A percentile compares a stretch with the other conserved stretches of the same genome.
Evolutionary conservation across 2,329 filamentous ascomycete species (phyloP).

Genomic region (Aurifilum marmelostoma): DNA sequence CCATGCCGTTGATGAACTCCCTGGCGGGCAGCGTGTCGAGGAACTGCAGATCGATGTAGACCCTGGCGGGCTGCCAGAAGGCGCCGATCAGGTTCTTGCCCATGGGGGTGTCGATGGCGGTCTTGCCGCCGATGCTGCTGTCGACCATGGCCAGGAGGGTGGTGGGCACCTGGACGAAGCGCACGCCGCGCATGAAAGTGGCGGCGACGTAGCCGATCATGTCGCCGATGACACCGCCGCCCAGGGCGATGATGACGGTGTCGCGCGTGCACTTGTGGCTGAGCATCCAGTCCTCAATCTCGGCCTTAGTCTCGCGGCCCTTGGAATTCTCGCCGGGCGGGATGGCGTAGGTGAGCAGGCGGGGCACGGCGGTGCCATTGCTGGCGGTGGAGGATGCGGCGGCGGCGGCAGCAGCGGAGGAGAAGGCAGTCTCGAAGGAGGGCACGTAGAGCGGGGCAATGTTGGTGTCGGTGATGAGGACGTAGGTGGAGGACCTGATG

Average conservation of each 20-base stretch:
- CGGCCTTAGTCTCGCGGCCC: conserved; percentile 87
- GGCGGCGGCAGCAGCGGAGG: conserved; percentile 41
- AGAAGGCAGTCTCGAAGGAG: conserved; percentile 71
- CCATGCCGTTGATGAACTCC: conserved; percentile 99
- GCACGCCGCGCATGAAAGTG: conserved; percentile 97
- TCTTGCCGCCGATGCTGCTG: conserved; percentile 97
- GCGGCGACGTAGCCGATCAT: conserved; percentile 97
- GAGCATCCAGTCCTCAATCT: conserved; percentile 97
- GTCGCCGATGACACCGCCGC: conserved; percentile 95
- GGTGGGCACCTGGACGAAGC: conserved; percentile 95
- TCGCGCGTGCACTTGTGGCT: conserved; percentile 90
- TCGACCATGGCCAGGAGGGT: conserved; percentile 97
- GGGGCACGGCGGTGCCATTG: conserved; percentile 47
- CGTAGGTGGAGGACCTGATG: conserved; percentile 85
- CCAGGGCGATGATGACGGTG: conserved; percentile 91
- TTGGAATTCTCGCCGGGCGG: conserved; percentile 94
- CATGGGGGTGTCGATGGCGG: conserved; percentile 92
- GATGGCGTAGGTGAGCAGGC: conserved; percentile 83
- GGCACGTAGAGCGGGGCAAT: conserved; percentile 79
- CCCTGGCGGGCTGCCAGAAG: conserved; percentile 93
- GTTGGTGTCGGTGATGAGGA: conserved; percentile 96
- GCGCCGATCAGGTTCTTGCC: conserved; percentile 96
- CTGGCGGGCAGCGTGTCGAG: conserved; percentile 86
- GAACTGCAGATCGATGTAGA: conserved; percentile 93
- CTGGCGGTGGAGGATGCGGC: conserved; percentile 33